Evolutionary conservation across 257 asterid genomes (phyloP), one percentile per base, ranked within the genome.

Genomic region (Gentiana dahurica): DNA sequence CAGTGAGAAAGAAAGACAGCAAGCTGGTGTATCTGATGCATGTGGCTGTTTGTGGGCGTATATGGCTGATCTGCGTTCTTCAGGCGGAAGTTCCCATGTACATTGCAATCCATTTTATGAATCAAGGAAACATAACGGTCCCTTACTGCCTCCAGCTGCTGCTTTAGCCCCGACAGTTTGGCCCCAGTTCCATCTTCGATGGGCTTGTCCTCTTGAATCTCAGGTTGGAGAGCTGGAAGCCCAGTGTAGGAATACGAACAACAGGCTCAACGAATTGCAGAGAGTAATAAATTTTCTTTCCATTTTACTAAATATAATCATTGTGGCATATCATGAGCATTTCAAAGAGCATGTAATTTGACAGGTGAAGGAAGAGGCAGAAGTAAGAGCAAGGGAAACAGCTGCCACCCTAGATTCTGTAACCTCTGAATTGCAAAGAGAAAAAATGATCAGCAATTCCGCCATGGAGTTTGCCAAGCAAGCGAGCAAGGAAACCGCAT

Each of bases 181-280:
- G 96, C 96, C 96, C 69, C 98, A 91, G 71, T 91, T 84, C 77
- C 98, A 91, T 77, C 96, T 91, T 69, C 92, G 97, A 52, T 91
- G 98, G 98, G 77, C 95, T 65, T 87, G 94, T 64, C 98, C 98
- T 1, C 66, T 78, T 15, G 98, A 83, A 76, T 80, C 90, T 53
- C 95, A 83, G 79, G 97, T 83, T 10, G 98, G 95, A 66, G 97
- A 83, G 82, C 63, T 80, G 52, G 98, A 88, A 75, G 79, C 84
- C 47, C 87, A 85, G 59, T 85, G 83, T 78, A 71, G 97, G 78
- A 81, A 62, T 75, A 75, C 83, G 93, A 65, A 81, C 36, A 80
- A 68, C 65, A 75, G 65, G 63, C 65, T 79, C 53, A 77, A 82
- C 33, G 94, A 83, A 68, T 37, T 91, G 77, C 93, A 83, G 64